Evolutionary conservation across 192 early-diverging fungal species (phyloP), one percentile per base, ranked within the genome.

Genomic region (Radiomyces spectabilis): DNA sequence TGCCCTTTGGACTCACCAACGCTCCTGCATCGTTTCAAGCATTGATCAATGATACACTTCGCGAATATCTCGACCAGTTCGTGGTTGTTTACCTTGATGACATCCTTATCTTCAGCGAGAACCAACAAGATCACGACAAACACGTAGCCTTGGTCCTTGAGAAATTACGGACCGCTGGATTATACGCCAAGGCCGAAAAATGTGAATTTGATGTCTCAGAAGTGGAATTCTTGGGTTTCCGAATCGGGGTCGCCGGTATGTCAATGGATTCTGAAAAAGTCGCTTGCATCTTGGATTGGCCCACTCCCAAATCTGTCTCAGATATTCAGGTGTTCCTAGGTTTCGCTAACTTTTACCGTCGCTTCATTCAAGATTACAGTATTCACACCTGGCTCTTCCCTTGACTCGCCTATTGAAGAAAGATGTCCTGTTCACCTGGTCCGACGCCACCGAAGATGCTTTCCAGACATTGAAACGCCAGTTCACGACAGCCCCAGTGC

Each of bases 1-100:
- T 88, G 35, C 82, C 81, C 0, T 83, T 85, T 51, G 83, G 85
- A 38, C 44, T 87, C 1, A 71, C 65, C 16, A 85, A 84, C 55
- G 76, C 74, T 0, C 79, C 82, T 0, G 79, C 71, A 0, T 65
- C 73, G 0, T 87, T 89, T 59, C 72, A 78, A 54, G 46, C n/a
- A n/a, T n/a, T n/a, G n/a, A n/a, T n/a, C n/a, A n/a, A n/a, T n/a
- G n/a, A n/a, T n/a, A n/a, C n/a, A n/a, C n/a, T n/a, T n/a, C n/a
- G n/a, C n/a, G n/a, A n/a, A n/a, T n/a, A n/a, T n/a, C n/a, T n/a
- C n/a, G n/a, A n/a, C n/a, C n/a, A n/a, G n/a, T n/a, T n/a, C n/a
- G n/a, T n/a, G n/a, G n/a, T n/a, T n/a, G n/a, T n/a, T n/a, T n/a
- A n/a, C n/a, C n/a, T n/a, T n/a, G n/a, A n/a, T n/a, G n/a, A n/a